These are phyloP conservation scores for Pleurotus eryngii DNA, from an alignment of 768 basidiomycete species.

Conservation along the genomic window DNA sequence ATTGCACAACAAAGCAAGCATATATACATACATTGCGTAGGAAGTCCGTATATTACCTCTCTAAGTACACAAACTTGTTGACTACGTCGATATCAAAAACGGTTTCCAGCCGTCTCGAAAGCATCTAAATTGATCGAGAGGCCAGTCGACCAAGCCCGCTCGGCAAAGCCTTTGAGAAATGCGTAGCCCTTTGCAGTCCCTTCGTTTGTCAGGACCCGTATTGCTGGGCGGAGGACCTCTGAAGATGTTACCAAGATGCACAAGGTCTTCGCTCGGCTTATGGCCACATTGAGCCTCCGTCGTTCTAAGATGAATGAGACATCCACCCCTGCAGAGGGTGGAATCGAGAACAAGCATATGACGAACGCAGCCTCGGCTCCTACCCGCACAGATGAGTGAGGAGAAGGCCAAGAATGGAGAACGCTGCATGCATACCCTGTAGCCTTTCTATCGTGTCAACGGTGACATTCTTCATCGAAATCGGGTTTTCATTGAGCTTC, in stretches of 20 bases:
- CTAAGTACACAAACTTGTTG: no score
- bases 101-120: slow-evolving; percentile 12
- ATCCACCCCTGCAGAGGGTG: slow-evolving; percentile 28
- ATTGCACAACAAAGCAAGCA: no score
- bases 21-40: no score
- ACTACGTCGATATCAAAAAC: no score
- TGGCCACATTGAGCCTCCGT: slow-evolving; percentile 48
- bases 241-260: slow-evolving; percentile 45
- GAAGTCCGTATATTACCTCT: no score
- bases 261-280: slow-evolving; percentile 48
- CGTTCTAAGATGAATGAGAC: slow-evolving; percentile 45
- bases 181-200: slow-evolving; percentile 44
- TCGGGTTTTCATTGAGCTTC: slow-evolving; percentile 2
- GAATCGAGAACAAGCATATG: slow-evolving; percentile 48
- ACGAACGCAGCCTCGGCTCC: slow-evolving; percentile 54
- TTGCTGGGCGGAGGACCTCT: slow-evolving; percentile 41
- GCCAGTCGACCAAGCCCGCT: slow-evolving; percentile 43
- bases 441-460: slow-evolving; percentile 51
- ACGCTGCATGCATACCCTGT: slow-evolving; percentile 32
- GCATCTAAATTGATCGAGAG: slow-evolving; percentile 34
- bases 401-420: not conserved
- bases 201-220: slow-evolving; percentile 40
- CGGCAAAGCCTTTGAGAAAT: slow-evolving; percentile 47
- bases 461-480: slow-evolving; percentile 25
- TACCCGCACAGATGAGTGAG: slow-evolving; percentile 11